These are phyloP conservation scores for Fusarium floridanum DNA, from an alignment of 2,329 filamentous ascomycete species.

Conservation along the genomic window DNA sequence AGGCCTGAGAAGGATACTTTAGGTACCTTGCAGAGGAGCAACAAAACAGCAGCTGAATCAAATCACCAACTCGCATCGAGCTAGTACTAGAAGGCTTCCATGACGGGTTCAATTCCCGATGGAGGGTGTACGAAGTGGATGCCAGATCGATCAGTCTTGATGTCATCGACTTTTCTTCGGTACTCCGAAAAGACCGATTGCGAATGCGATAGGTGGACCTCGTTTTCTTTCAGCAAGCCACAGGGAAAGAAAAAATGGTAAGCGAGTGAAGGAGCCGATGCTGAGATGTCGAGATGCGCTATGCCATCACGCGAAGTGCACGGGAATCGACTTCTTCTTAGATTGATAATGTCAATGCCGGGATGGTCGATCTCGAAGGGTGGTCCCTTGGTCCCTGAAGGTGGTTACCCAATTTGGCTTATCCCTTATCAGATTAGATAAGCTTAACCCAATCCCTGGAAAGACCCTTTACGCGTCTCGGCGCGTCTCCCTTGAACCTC, in stretches of 20 bases:
- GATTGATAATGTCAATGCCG: background rate
- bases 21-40: background rate
- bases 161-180: constrained; percentile 31
- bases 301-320: background rate
- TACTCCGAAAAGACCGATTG: constrained; percentile 5
- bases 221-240: constrained; percentile 1
- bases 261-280: background rate
- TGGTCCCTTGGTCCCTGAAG: background rate
- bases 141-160: constrained; percentile 29
- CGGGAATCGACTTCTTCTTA: background rate
- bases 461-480: constrained; percentile 40
- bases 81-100: background rate
- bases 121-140: constrained; percentile 3
- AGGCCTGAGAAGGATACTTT: background rate
- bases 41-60: background rate
- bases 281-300: background rate
- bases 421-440: constrained; percentile 31
- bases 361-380: background rate
- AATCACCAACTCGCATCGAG: background rate
- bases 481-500: constrained; percentile 33
- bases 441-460: background rate
- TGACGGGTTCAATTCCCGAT: background rate
- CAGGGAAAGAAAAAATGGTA: background rate
- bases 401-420: background rate
- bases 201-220: background rate